phyloP scores from a whole-genome alignment of 768 basidiomycete genomes.

The Epithele typhae region DNA sequence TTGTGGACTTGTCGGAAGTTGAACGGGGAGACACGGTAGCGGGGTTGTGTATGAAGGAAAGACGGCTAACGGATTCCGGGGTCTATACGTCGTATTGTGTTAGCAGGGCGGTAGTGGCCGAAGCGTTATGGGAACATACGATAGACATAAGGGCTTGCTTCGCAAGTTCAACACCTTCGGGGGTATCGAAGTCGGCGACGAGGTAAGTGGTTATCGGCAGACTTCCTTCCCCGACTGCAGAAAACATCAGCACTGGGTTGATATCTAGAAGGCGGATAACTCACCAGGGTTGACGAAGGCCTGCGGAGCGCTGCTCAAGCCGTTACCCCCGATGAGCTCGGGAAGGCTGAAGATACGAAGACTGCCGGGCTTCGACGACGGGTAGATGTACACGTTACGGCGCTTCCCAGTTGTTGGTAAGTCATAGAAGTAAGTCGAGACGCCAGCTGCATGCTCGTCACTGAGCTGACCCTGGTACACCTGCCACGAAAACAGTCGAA shows the following conservation, averaged over 20 bases:
- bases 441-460: constrained; percentile 45
- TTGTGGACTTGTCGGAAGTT: constrained; percentile 16
- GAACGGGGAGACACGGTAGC: constrained; percentile 16
- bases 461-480: constrained; percentile 54
- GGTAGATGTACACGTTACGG: constrained; percentile 75
- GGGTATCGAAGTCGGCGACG: constrained; percentile 73
- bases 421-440: constrained; percentile 86
- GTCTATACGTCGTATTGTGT: constrained; percentile 32
- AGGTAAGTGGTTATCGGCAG: constrained; percentile 55
- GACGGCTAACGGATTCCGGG: constrained; percentile 43
- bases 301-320: constrained; percentile 36
- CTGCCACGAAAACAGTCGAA: no score
- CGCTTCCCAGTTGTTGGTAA: constrained; percentile 65
- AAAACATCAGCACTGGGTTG: constrained; percentile 20
- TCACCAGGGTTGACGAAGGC: constrained; percentile 65
- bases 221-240: constrained; percentile 21
- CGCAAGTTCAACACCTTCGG: constrained; percentile 52
- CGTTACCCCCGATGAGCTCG: constrained; percentile 45
- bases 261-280: constrained; percentile 17
- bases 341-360: constrained; percentile 53
- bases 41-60: constrained; percentile 81
- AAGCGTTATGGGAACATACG: no score
- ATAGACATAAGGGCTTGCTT: constrained; percentile 61
- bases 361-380: constrained; percentile 39
- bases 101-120: no score